Evolutionary conservation across 495 filamentous ascomycete genomes (phyloP).

Genomic region (Neurospora tetraspora): DNA sequence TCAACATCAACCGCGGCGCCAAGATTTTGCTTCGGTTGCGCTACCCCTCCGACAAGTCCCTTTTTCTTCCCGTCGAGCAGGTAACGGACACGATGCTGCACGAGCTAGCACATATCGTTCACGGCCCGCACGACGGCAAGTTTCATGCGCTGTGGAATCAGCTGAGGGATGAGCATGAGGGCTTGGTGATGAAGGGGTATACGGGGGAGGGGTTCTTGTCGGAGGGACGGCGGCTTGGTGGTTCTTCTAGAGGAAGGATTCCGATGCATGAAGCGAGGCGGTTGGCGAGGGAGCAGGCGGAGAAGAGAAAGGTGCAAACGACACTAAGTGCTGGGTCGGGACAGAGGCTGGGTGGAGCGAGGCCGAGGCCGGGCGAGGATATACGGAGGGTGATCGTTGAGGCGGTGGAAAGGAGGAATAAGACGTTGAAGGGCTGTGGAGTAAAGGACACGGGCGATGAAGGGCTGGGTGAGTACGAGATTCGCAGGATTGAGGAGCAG

Average conservation of each 20-base stretch:
- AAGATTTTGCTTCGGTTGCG: constrained; percentile 80
- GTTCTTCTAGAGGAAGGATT: constrained; percentile 23
- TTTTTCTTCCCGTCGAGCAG: constrained; percentile 73
- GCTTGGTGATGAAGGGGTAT: constrained; percentile 68
- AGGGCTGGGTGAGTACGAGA: constrained; percentile 48
- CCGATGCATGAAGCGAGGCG: constrained; percentile 68
- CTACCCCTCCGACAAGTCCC: constrained; percentile 59
- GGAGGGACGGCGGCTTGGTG: constrained; percentile 56
- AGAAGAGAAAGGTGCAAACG: constrained; percentile 44
- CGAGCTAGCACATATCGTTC: constrained; percentile 83
- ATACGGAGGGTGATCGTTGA: constrained; percentile 67
- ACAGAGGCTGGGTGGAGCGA: constrained; percentile 59
- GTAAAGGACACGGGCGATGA: constrained; percentile 41
- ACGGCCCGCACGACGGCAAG: constrained; percentile 70
- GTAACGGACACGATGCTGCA: constrained; percentile 91
- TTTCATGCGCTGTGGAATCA: constrained; percentile 85
- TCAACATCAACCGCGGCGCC: constrained; percentile 68
- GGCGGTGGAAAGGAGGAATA: constrained; percentile 59
- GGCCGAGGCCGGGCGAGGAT: constrained; percentile 52
- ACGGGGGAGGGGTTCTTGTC: constrained; percentile 86
- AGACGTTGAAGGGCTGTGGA: constrained; percentile 53
- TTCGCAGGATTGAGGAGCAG: constrained; percentile 50
- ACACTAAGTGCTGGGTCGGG: constrained; percentile 51
- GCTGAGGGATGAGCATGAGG: constrained; percentile 74
- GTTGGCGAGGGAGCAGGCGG: constrained; percentile 64